Base-by-base conservation (phyloP, 225 moss, liverwort and hornwort genomes). In the Asterella californica region DNA sequence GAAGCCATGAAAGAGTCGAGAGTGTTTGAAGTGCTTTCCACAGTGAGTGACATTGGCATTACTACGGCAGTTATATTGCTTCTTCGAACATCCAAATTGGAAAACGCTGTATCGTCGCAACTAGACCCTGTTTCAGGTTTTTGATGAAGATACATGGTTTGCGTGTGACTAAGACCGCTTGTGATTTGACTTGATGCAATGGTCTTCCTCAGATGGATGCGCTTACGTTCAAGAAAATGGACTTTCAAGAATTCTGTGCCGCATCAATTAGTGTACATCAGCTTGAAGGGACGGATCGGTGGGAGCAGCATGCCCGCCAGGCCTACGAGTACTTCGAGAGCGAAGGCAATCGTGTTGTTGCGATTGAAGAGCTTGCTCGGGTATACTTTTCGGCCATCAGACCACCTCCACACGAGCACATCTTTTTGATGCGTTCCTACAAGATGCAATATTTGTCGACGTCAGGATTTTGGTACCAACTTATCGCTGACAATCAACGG, bases 1-100 rank as follows among this genome's bases (percentile, higher is more conserved):
- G 96, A 96, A 61, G 96, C 96, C 49, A 96, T 96, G 96, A 96
- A 92, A 83, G 96, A 96, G 81, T 94, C 96, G 0, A 86, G 89
- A 79, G 92, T 96, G 36, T 96, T 92, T 81, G 96, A 96, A 81
- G 90, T 96, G 64, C 85, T 96, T 78, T 87, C 91, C 54, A 92
- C 96, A 76, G 96, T 96, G 85, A 57, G 94, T 87, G 47, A 30
- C 30, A 10, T 15, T 2, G 34, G 2, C 29, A 25, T 62, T 9
- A 62, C 11, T 25, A n/a, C 19, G 62, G 1, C 62, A 25, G 24
- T 24, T 24, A 62, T 25, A 62, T 25, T 25, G 62, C 62, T 10
- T 24, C 2, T 62, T 14, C 7, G 15, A 37, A 19, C 18, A 11
- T 36, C 19, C 36, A 5, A 34, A 37, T 67, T 37, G 33, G 34